These are phyloP conservation scores for Grigorovia yakushimaensis DNA, from an alignment of 805 yeast genomes.

Conservation along the genomic window DNA sequence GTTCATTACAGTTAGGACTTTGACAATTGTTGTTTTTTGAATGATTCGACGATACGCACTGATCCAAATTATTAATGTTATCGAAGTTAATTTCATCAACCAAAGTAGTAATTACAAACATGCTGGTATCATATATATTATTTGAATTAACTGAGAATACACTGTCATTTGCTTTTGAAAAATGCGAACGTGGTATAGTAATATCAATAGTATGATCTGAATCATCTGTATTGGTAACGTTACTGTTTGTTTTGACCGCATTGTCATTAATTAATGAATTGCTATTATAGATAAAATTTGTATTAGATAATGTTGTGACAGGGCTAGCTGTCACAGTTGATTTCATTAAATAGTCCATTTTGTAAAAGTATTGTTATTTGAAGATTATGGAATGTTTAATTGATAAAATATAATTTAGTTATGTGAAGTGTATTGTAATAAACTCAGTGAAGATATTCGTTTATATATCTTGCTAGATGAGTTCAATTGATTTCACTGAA, in stretches of 20 bases:
- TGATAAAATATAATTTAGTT: not conserved
- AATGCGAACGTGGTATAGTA: not conserved
- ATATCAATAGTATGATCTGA: not conserved
- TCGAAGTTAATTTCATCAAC: not conserved
- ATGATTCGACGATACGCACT: not conserved
- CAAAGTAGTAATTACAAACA: not conserved
- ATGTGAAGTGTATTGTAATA: too few species aligned
- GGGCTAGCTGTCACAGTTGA: not conserved
- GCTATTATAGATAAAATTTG: not conserved
- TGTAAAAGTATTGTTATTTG: not conserved
- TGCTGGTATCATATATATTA: not conserved
- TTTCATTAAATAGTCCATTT: not conserved
- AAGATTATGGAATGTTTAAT: not conserved
- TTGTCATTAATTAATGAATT: not conserved
- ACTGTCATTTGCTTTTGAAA: too few species aligned
- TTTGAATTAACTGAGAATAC: too few species aligned
- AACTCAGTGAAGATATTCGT: too few species aligned
- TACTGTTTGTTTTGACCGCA: not conserved
- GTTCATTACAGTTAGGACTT: slow-evolving; percentile 1
- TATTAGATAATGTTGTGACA: not conserved
- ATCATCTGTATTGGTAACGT: not conserved
- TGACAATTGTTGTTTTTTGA: not conserved
- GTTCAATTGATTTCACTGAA: not conserved
- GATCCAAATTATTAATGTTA: not conserved
- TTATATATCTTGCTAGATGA: too few species aligned